Conservation (phyloP, 371 early-diverging fungal genomes). For the Apophysomyces elegans region DNA sequence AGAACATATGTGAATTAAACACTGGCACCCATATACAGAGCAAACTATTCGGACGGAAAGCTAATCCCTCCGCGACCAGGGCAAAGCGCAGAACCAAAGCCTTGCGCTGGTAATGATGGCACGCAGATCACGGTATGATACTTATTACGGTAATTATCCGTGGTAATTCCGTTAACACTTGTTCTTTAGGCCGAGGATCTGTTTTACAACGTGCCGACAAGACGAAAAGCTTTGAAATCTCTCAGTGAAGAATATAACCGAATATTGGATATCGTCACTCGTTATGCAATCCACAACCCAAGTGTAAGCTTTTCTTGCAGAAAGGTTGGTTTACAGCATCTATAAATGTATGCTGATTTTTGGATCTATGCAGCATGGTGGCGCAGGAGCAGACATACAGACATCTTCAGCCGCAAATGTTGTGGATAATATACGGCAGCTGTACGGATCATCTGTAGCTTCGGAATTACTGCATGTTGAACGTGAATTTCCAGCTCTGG, state of each 20-base stretch:
- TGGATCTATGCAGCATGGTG: conserved; percentile 52
- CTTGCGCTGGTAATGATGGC: conserved; percentile 93
- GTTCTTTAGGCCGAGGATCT: conserved; percentile 81
- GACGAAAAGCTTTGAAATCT: conserved; percentile 82
- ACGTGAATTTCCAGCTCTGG: conserved; percentile 42
- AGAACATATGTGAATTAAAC: not conserved
- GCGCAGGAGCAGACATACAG: conserved; percentile 75
- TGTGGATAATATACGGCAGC: conserved; percentile 77
- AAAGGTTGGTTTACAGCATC: conserved; percentile 57
- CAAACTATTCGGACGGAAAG: conserved; percentile 84
- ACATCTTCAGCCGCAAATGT: conserved; percentile 63
- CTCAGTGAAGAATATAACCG: conserved; percentile 85
- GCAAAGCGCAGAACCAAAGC: conserved; percentile 75
- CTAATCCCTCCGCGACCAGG: conserved; percentile 76
- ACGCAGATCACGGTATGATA: conserved; percentile 80
- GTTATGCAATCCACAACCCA: conserved; percentile 91
- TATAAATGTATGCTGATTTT: not conserved
- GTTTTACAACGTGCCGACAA: conserved; percentile 88
- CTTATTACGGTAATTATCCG: not conserved
- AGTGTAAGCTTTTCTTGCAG: conserved; percentile 83
- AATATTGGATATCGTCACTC: conserved; percentile 84
- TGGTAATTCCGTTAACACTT: not conserved
- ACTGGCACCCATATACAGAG: conserved; percentile 43
- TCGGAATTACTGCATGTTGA: conserved; percentile 71
- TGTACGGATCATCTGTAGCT: conserved; percentile 80